phyloP scores from a whole-genome alignment of 116 monocot species.

The Posidonia oceanica region DNA sequence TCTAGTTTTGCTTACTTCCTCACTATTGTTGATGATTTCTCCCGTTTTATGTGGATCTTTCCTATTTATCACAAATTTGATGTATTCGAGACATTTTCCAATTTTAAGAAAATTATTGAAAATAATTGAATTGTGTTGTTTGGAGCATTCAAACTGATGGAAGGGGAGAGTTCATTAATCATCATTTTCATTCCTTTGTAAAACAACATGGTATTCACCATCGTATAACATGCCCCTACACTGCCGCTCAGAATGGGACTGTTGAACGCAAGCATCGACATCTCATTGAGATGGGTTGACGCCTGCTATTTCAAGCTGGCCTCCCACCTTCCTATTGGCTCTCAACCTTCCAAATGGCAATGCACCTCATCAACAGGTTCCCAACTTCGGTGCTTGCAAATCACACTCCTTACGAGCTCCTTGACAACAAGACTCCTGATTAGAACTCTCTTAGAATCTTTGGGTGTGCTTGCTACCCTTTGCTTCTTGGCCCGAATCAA shows the following conservation, averaged over 20 bases:
- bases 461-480: neutral
- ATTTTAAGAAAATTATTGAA: neutral
- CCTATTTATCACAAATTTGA: neutral
- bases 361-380: neutral
- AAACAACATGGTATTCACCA: neutral
- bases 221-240: neutral
- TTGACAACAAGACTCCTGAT: neutral
- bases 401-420: neutral
- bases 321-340: neutral
- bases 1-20: neutral
- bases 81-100: neutral
- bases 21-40: neutral
- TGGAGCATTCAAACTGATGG: neutral
- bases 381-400: neutral
- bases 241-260: neutral
- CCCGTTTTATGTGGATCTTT: neutral
- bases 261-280: neutral
- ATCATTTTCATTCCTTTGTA: neutral
- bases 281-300: neutral
- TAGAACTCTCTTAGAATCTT: neutral
- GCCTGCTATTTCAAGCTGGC: neutral
- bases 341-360: neutral
- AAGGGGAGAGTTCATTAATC: neutral
- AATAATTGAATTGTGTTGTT: neutral
- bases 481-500: accelerated